A percentile compares a stretch with the other conserved stretches of the same genome.
These are phyloP conservation scores for Chlorella vulgaris DNA, from an alignment of 139 green algal species.

Conservation along the genomic window DNA sequence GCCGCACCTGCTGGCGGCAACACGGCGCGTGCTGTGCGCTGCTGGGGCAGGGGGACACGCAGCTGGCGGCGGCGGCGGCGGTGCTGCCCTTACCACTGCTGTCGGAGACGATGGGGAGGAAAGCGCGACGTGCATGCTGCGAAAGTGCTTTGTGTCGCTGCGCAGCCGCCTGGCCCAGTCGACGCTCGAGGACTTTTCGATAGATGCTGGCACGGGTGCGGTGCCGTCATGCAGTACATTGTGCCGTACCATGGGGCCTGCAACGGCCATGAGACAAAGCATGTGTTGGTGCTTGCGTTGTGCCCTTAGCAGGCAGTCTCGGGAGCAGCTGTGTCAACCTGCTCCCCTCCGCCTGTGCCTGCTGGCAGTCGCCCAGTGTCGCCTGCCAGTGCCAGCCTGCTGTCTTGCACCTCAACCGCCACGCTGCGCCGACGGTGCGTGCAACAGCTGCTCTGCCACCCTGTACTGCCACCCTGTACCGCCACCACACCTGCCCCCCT, in stretches of 20 bases:
- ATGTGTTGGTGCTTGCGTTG: too few species aligned
- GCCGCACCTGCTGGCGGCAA: conserved; percentile 45
- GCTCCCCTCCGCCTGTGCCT: too few species aligned
- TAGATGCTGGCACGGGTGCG: conserved; percentile 16
- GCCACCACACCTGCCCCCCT: neutral
- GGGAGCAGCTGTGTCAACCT: too few species aligned
- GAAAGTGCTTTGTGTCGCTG: conserved; percentile 15
- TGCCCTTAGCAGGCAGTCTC: too few species aligned
- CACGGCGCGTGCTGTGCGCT: conserved; percentile 29
- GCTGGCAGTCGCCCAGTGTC: too few species aligned
- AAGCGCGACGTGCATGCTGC: conserved; percentile 3
- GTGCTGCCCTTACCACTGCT: neutral
- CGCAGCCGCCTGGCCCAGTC: conserved; percentile 20
- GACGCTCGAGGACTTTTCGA: conserved; percentile 43
- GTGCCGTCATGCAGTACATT: neutral
- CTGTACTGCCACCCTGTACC: too few species aligned
- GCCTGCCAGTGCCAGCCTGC: too few species aligned
- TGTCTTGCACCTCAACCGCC: too few species aligned
- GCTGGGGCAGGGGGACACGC: neutral
- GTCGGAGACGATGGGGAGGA: neutral
- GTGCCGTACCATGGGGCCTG: neutral
- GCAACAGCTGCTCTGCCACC: too few species aligned
- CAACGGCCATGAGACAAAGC: too few species aligned
- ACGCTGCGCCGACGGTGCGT: too few species aligned
- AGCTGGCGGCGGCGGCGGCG: too few species aligned